phyloP scores from a whole-genome alignment of 1,139 yeast species.

The Suhomyces guaymorum region DNA sequence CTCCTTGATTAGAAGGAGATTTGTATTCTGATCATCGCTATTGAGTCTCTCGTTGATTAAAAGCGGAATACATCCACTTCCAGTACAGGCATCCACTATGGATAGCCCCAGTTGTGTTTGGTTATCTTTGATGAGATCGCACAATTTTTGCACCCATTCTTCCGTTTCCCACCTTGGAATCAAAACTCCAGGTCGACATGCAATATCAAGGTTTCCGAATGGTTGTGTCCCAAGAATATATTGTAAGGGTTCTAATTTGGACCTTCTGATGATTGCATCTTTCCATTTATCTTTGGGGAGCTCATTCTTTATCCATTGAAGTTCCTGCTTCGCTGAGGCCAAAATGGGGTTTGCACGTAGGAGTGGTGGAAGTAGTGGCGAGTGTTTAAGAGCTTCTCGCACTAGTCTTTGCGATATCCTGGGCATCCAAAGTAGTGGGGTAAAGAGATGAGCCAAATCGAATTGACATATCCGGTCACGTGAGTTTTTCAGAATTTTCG shows the following conservation, averaged over 20 bases:
- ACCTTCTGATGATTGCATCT: slow-evolving; percentile 40
- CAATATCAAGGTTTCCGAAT: slow-evolving; percentile 66
- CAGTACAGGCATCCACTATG: slow-evolving; percentile 63
- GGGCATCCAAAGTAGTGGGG: slow-evolving; percentile 24
- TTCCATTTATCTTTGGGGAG: slow-evolving; percentile 38
- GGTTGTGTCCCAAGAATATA: slow-evolving; percentile 86
- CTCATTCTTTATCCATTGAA: slow-evolving; percentile 44
- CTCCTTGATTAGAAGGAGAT: too few species aligned
- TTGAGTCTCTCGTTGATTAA: slow-evolving; percentile 39
- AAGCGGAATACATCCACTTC: slow-evolving; percentile 85
- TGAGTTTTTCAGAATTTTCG: too few species aligned
- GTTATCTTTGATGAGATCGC: not conserved
- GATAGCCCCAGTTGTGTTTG: slow-evolving; percentile 8
- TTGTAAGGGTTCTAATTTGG: slow-evolving; percentile 66
- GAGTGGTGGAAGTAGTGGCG: slow-evolving; percentile 35
- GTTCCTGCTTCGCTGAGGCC: slow-evolving; percentile 36
- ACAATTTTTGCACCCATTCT: slow-evolving; percentile 68
- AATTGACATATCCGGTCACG: not conserved
- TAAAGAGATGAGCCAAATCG: not conserved
- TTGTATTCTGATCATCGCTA: slow-evolving; percentile 13
- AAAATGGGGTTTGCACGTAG: slow-evolving; percentile 33
- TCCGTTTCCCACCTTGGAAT: slow-evolving; percentile 97
- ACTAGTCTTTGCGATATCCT: slow-evolving; percentile 32
- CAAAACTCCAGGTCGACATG: slow-evolving; percentile 64
- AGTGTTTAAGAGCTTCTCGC: slow-evolving; percentile 27